A percentile compares a stretch with the other conserved stretches of the same genome.
These are phyloP conservation scores for Serpula lacrymans DNA, from an alignment of 768 basidiomycete genomes.

Conservation along the genomic window DNA sequence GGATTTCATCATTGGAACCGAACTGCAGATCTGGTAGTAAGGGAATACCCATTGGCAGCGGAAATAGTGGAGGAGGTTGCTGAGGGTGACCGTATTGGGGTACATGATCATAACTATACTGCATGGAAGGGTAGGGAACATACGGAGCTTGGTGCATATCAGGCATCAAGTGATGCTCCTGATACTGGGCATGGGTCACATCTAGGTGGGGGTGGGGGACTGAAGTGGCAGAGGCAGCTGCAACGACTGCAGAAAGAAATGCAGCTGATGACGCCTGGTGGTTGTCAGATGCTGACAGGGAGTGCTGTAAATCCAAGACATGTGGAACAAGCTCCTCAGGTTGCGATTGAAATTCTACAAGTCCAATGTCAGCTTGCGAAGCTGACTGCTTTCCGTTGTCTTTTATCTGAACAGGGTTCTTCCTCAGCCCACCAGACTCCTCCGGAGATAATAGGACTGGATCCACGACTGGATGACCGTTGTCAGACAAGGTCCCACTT, in stretches of 20 bases:
- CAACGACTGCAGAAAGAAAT: conserved; percentile 62
- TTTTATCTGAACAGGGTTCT: too few relatives aligned
- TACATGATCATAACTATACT: conserved; percentile 24
- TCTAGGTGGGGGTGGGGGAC: conserved; percentile 27
- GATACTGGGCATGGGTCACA: conserved; percentile 30
- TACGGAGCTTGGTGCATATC: conserved; percentile 16
- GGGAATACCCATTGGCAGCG: conserved; percentile 4
- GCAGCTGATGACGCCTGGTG: conserved; percentile 51
- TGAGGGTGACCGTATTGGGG: conserved; percentile 22
- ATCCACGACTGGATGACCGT: background rate
- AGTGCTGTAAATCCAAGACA: conserved; percentile 17
- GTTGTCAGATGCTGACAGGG: conserved; percentile 21
- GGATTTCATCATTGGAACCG: conserved; percentile 67
- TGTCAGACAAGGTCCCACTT: conserved; percentile 13
- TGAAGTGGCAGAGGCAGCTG: conserved; percentile 55
- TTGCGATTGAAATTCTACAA: conserved; percentile 28
- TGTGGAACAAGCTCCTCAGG: conserved; percentile 25
- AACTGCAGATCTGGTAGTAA: conserved; percentile 34
- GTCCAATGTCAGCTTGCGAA: conserved; percentile 1
- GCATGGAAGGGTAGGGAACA: conserved; percentile 29
- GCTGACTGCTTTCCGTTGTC: conserved; percentile 29
- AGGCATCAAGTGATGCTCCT: conserved; percentile 28
- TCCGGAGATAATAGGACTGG: background rate
- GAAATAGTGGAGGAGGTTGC: conserved; percentile 24
- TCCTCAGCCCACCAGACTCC: conserved; percentile 14